Evolutionary conservation across 2,329 filamentous ascomycete genomes (phyloP), one percentile per base, ranked within the genome.

Genomic region (Penicillium griseofulvum): DNA sequence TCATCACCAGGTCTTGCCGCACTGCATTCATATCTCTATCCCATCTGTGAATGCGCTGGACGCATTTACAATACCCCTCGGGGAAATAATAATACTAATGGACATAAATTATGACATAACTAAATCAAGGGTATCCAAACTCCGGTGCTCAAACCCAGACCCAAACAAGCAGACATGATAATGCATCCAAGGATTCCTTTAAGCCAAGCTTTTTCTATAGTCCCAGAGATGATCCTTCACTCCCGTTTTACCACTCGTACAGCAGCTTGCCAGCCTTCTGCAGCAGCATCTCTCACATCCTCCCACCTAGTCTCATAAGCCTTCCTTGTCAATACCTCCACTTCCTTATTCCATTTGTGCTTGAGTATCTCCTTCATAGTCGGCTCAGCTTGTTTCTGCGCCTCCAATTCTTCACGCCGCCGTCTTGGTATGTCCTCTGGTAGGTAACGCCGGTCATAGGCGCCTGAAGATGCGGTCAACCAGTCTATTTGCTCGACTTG

Each of bases 321-420:
- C 80, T 84, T 87, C 55, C 79, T 80, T 52, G 88, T 87, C 49
- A 87, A 80, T 57, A 80, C 79, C 70, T 87, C 82, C 34, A 93
- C 74, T 73, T 93, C 89, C 48, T 81, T 74, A 71, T 94, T 93
- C 89, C 89, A 93, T 57, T 83, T 79, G 66, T 89, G 87, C 77
- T 93, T 93, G 65, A 87, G 80, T 34, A 83, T 78, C 68, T 91
- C 88, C 51, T 85, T 69, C 47, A 89, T 76, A 45, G 80, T 79
- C 28, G 81, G 79, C n/a, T 47, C 36, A 28, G 48, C 42, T 39
- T 48, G 54, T 10, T 49, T 52, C 5, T 22, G 49, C 3, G 38
- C 22, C 14, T 45, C 28, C 24, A 51, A 14, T 12, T 61, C 60
- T 55, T 64, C 60, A 1, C 51, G 43, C 1, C 22, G 42, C n/a